These are phyloP conservation scores for Trametes sp. DNA, from an alignment of 1,284 basidiomycete species.

Conservation along the genomic window DNA sequence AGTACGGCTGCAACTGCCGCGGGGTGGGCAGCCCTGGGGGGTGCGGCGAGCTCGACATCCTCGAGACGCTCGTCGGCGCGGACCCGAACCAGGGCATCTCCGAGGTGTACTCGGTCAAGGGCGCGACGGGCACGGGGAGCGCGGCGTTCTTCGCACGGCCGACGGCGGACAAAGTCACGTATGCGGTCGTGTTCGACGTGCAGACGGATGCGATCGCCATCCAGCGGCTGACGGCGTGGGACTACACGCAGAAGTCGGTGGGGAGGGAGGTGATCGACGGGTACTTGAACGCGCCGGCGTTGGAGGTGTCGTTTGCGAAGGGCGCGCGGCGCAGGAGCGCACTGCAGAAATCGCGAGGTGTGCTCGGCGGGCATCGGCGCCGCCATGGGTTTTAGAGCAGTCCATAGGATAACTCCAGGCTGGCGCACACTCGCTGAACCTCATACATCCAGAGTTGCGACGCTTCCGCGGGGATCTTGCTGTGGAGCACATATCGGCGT, in stretches of 20 bases:
- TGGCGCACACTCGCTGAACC: not conserved
- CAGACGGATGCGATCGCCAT: conserved; percentile 39
- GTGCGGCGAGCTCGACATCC: conserved; percentile 44
- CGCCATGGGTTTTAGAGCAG: conserved; percentile 7
- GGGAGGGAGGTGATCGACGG: conserved; percentile 37
- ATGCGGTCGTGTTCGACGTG: conserved; percentile 39
- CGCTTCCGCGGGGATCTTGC: too few species aligned
- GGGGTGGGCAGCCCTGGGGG: conserved; percentile 35
- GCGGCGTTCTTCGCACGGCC: conserved; percentile 38
- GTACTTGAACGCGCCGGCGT: conserved; percentile 33
- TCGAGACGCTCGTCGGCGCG: conserved; percentile 37
- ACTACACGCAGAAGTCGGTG: conserved; percentile 35
- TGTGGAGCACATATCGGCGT: too few species aligned
- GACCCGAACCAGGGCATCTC: conserved; percentile 37
- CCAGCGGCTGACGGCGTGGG: conserved; percentile 35
- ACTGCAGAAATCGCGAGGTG: conserved; percentile 5
- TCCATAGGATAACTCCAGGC: not conserved
- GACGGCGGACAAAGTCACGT: conserved; percentile 29
- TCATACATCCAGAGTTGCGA: too few species aligned
- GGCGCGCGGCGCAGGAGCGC: conserved; percentile 14
- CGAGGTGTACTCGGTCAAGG: conserved; percentile 43
- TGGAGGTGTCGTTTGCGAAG: conserved; percentile 33
- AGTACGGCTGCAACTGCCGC: conserved; percentile 47
- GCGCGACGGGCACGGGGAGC: conserved; percentile 41
- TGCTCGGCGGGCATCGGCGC: conserved; percentile 7